Evolutionary conservation across 352 stramenopile species (phyloP).

Genomic region (Phytophthora colocasiae): DNA sequence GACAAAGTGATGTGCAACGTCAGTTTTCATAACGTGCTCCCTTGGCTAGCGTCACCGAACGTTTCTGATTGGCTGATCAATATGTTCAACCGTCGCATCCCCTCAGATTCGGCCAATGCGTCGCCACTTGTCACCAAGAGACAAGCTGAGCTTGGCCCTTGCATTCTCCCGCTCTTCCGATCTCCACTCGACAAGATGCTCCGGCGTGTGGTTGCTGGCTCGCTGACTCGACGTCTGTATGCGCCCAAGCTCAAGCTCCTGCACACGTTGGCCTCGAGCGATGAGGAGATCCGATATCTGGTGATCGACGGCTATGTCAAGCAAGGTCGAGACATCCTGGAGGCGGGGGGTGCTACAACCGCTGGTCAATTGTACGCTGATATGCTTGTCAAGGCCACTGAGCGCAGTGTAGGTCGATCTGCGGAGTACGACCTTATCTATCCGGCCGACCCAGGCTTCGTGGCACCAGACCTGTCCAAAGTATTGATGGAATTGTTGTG

Average conservation of each 20-base stretch:
- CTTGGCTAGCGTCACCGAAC: conserved; percentile 34
- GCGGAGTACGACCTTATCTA: conserved; percentile 69
- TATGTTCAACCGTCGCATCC: conserved; percentile 15
- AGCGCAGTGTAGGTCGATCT: conserved; percentile 39
- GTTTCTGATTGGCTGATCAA: conserved; percentile 16
- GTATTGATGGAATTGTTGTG: conserved; percentile 17
- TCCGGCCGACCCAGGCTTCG: conserved; percentile 62
- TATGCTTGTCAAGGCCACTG: conserved; percentile 68
- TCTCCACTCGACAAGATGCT: conserved; percentile 34
- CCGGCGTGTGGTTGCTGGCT: conserved; percentile 17
- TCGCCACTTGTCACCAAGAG: conserved; percentile 20
- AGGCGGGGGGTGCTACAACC: conserved; percentile 67
- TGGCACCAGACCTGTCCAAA: conserved; percentile 56
- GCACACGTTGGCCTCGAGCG: conserved; percentile 13
- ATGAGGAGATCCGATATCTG: conserved; percentile 54
- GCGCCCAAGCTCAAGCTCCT: conserved; percentile 5
- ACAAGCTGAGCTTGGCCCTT: background rate
- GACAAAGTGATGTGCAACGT: conserved; percentile 28
- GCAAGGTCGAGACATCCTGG: conserved; percentile 61
- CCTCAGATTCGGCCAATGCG: conserved; percentile 13
- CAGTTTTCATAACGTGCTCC: background rate
- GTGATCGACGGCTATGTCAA: conserved; percentile 82
- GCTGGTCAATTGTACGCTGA: conserved; percentile 75
- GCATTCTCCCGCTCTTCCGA: conserved; percentile 14
- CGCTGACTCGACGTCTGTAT: conserved; percentile 3